Percentiles rank a stretch among this genome's conserved stretches.
phyloP scores from a whole-genome alignment of 768 basidiomycete genomes.

The Ramaria sp. region DNA sequence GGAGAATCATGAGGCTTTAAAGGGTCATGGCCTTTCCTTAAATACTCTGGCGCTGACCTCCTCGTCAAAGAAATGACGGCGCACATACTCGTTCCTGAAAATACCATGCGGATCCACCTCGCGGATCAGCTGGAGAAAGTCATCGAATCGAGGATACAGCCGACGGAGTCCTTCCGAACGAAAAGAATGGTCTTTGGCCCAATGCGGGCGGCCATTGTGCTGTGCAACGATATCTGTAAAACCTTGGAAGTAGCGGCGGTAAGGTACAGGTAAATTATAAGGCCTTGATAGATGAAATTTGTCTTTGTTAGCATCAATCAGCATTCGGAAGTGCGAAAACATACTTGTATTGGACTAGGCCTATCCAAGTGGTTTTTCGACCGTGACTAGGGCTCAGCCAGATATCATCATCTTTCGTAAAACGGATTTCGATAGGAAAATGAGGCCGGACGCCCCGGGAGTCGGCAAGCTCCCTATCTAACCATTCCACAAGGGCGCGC shows the following conservation, averaged over 20 bases:
- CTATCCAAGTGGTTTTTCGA: constrained; percentile 81
- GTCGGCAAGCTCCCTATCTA: constrained; percentile 54
- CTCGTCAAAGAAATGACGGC: constrained; percentile 74
- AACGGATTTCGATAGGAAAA: constrained; percentile 89
- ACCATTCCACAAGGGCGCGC: constrained; percentile 58
- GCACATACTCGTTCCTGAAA: constrained; percentile 83
- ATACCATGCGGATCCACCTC: constrained; percentile 64
- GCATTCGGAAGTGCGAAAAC: constrained; percentile 19
- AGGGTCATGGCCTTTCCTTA: constrained; percentile 24
- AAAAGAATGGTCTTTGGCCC: constrained; percentile 90
- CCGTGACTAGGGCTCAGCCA: constrained; percentile 89
- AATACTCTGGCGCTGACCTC: constrained; percentile 35
- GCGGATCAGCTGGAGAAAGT: constrained; percentile 58
- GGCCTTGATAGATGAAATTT: constrained; percentile 39
- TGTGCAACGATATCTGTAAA: constrained; percentile 64
- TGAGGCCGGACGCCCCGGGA: constrained; percentile 75
- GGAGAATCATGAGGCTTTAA: background rate
- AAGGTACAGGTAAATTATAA: constrained; percentile 75
- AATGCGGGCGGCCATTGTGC: constrained; percentile 82
- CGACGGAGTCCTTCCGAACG: constrained; percentile 48
- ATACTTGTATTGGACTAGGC: constrained; percentile 93
- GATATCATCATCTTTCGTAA: constrained; percentile 80
- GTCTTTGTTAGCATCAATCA: background rate
- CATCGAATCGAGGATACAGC: constrained; percentile 76
- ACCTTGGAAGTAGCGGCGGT: constrained; percentile 61